These are phyloP conservation scores for Chlorella sorokiniana DNA, from an alignment of 139 green algal genomes.

Conservation along the genomic window DNA sequence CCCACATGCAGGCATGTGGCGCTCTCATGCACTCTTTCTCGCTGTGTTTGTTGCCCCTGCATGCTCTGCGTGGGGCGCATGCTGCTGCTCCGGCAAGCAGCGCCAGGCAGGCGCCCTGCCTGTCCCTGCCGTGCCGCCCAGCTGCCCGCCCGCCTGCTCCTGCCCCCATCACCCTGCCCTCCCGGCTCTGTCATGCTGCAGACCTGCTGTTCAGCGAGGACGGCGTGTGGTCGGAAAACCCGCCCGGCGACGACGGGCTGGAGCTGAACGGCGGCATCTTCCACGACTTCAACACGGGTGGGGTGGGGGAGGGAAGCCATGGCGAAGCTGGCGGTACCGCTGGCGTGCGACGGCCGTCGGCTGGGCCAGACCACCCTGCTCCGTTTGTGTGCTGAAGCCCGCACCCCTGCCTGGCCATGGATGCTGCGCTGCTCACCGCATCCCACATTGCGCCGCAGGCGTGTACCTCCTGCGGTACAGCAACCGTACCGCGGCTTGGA, in stretches of 20 bases:
- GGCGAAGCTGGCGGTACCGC: neutral
- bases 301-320: neutral
- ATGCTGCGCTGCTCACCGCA: neutral
- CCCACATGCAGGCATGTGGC: constrained; percentile 12
- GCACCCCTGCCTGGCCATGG: neutral
- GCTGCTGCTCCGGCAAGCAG: too few relatives aligned
- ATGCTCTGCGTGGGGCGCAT: too few relatives aligned
- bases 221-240: neutral
- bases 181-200: neutral
- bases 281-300: neutral
- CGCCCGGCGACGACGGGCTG: neutral
- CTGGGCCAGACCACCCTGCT: neutral
- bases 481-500: neutral
- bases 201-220: constrained; percentile 1
- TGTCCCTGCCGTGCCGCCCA: too few relatives aligned
- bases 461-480: constrained; percentile 18
- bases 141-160: neutral
- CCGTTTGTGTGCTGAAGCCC: neutral
- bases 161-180: too few relatives aligned
- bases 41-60: too few relatives aligned
- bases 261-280: neutral
- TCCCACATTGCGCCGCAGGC: neutral
- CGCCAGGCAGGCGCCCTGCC: too few relatives aligned
- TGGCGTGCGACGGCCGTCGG: neutral
- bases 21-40: too few relatives aligned